Evolutionary conservation across 2,329 filamentous ascomycete species (phyloP).

Genomic region (Verticillium zaregamsianum): DNA sequence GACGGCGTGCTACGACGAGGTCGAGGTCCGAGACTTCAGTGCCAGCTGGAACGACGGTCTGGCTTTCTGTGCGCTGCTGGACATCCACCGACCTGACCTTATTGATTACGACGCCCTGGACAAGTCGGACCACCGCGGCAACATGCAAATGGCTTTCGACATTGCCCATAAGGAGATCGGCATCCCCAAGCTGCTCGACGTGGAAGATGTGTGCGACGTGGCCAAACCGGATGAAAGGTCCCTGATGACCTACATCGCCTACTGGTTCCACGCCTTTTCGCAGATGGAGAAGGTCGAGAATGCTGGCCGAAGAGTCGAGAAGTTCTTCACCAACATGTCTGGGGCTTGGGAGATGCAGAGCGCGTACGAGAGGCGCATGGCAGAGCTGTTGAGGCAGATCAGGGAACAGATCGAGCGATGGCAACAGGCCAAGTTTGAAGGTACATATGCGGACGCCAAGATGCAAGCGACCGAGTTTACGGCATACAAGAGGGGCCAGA

Average conservation of each 20-base stretch:
- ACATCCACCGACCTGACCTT: slow-evolving; percentile 94
- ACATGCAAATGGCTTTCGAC: slow-evolving; percentile 98
- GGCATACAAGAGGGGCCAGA: slow-evolving; percentile 84
- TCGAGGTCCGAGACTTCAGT: slow-evolving; percentile 93
- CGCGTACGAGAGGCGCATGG: slow-evolving; percentile 88
- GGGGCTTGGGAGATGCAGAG: slow-evolving; percentile 99
- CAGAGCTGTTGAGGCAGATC: slow-evolving; percentile 72
- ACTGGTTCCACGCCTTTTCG: slow-evolving; percentile 99
- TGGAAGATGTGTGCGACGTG: slow-evolving; percentile 97
- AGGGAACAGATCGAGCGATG: slow-evolving; percentile 69
- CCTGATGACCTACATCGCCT: slow-evolving; percentile 99
- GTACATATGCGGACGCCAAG: slow-evolving; percentile 91
- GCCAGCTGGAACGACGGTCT: slow-evolving; percentile 95
- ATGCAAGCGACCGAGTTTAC: slow-evolving; percentile 77
- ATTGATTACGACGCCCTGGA: slow-evolving; percentile 96
- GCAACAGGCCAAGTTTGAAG: slow-evolving; percentile 78
- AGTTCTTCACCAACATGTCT: slow-evolving; percentile 98
- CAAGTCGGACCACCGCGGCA: slow-evolving; percentile 89
- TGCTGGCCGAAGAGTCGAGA: slow-evolving; percentile 90
- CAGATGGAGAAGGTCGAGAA: slow-evolving; percentile 99
- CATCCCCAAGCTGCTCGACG: slow-evolving; percentile 91
- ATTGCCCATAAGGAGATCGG: slow-evolving; percentile 95
- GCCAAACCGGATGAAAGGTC: slow-evolving; percentile 92
- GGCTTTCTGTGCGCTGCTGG: slow-evolving; percentile 91
- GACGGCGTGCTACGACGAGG: slow-evolving; percentile 96